Percentiles rank a stretch among this genome's conserved stretches.
phyloP scores from a whole-genome alignment of 2,329 filamentous ascomycete species.

The Epichloe hybrida region DNA sequence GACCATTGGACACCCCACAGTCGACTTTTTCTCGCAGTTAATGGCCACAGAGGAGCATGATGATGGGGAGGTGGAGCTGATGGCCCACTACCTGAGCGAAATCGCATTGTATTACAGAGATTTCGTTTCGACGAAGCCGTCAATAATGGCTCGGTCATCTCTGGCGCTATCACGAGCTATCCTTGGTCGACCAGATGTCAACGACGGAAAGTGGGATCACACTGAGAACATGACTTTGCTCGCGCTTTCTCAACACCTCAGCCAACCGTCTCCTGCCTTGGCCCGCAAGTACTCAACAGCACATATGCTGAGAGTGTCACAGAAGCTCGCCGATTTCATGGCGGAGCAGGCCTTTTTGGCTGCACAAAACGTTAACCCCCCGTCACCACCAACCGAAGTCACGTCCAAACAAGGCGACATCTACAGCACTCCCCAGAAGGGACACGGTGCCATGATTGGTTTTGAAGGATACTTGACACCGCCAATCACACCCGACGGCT shows the following conservation, averaged over 20 bases:
- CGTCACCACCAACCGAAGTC: constrained; percentile 45
- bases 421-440: constrained; percentile 71
- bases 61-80: constrained; percentile 82
- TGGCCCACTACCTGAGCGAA: constrained; percentile 89
- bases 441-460: constrained; percentile 46
- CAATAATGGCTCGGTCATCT: constrained; percentile 77
- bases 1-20: constrained; percentile 89
- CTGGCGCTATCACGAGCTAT: constrained; percentile 79
- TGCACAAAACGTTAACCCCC: constrained; percentile 39
- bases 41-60: constrained; percentile 67
- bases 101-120: constrained; percentile 94
- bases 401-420: constrained; percentile 42
- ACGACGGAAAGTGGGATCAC: constrained; percentile 63
- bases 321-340: constrained; percentile 44
- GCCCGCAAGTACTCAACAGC: constrained; percentile 46
- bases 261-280: constrained; percentile 43
- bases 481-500: constrained; percentile 68
- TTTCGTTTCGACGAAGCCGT: constrained; percentile 85
- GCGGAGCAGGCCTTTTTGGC: constrained; percentile 44
- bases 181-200: constrained; percentile 63
- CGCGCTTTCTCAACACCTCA: constrained; percentile 44
- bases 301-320: constrained; percentile 38
- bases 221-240: constrained; percentile 55
- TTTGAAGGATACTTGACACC: constrained; percentile 71
- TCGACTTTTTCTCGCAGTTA: constrained; percentile 84